phyloP scores from a whole-genome alignment of 2,329 filamentous ascomycete genomes.

The Ceratocystis variospora region DNA sequence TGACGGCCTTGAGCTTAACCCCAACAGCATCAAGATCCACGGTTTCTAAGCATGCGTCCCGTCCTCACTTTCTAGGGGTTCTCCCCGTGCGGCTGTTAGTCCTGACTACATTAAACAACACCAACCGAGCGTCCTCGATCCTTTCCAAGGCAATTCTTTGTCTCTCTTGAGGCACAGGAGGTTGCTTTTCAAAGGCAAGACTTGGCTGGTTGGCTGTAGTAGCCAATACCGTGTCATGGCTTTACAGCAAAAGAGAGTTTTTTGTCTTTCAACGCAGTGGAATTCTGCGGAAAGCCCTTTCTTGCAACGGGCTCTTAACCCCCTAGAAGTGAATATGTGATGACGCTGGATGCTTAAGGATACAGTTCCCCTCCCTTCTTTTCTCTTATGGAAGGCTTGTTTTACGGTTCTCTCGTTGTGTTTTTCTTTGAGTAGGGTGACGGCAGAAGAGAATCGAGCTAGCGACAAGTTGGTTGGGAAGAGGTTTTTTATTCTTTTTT shows the following conservation, averaged over 20 bases:
- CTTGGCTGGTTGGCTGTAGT: not conserved
- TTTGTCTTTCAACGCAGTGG: conserved; percentile 15
- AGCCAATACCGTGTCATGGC: not conserved
- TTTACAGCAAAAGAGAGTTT: conserved; percentile 8
- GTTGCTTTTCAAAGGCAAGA: not conserved
- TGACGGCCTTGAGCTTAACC: conserved; percentile 82
- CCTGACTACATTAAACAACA: conserved; percentile 3
- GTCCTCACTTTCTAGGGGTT: conserved; percentile 5
- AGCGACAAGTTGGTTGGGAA: too few species aligned
- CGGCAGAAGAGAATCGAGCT: not conserved
- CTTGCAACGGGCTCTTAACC: conserved; percentile 5
- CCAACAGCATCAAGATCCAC: conserved; percentile 89
- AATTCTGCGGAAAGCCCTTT: conserved; percentile 17
- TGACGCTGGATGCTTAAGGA: too few species aligned
- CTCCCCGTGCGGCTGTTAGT: conserved; percentile 12
- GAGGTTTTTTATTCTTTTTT: not conserved
- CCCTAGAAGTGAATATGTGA: too few species aligned
- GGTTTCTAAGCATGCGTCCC: conserved; percentile 32
- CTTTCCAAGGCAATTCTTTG: not conserved
- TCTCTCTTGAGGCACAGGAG: not conserved
- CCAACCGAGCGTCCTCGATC: not conserved
- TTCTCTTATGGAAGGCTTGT: too few species aligned
- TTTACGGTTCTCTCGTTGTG: too few species aligned
- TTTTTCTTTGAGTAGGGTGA: not conserved
- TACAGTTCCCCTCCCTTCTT: too few species aligned